phyloP scores from a whole-genome alignment of 208 protist genomes.

The Crithidia acanthocephali region DNA sequence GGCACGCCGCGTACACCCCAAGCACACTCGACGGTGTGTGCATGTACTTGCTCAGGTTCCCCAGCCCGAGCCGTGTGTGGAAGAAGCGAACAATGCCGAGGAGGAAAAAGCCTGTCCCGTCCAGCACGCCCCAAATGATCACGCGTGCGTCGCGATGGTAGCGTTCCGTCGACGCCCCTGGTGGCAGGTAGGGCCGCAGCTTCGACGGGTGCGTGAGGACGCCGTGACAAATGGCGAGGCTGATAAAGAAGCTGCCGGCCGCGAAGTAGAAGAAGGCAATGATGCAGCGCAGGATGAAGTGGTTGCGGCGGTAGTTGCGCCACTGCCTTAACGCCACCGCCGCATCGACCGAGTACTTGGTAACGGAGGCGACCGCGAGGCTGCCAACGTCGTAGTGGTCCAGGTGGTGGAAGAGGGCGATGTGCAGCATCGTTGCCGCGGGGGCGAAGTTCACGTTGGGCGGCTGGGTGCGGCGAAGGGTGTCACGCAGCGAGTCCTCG shows the following conservation, averaged over 20 bases:
- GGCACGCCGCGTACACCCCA: slow-evolving; percentile 7
- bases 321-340: slow-evolving; percentile 25
- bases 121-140: slow-evolving; percentile 41
- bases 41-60: slow-evolving; percentile 27
- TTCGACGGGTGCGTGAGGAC: slow-evolving; percentile 18
- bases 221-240: slow-evolving; percentile 39
- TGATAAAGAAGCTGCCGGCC: slow-evolving; percentile 25
- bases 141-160: slow-evolving; percentile 35
- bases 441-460: slow-evolving; percentile 18
- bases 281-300: slow-evolving; percentile 19
- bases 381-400: slow-evolving; percentile 50
- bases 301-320: slow-evolving; percentile 14
- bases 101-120: slow-evolving; percentile 24
- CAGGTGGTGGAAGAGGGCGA: slow-evolving; percentile 31
- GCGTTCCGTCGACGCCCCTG: background rate
- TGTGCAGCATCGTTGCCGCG: slow-evolving; percentile 44
- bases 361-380: slow-evolving; percentile 40
- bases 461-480: slow-evolving; percentile 22
- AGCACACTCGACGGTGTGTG: slow-evolving; percentile 5
- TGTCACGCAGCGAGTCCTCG: slow-evolving; percentile 33
- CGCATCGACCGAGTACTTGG: slow-evolving; percentile 27
- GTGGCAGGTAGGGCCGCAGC: slow-evolving; percentile 22
- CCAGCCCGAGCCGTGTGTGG: slow-evolving; percentile 22
- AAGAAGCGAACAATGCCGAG: slow-evolving; percentile 24
- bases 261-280: slow-evolving; percentile 22